A percentile compares a stretch with the other conserved stretches of the same genome.
Conservation (phyloP, 805 yeast species). For the Barnettozyma vustinii region DNA sequence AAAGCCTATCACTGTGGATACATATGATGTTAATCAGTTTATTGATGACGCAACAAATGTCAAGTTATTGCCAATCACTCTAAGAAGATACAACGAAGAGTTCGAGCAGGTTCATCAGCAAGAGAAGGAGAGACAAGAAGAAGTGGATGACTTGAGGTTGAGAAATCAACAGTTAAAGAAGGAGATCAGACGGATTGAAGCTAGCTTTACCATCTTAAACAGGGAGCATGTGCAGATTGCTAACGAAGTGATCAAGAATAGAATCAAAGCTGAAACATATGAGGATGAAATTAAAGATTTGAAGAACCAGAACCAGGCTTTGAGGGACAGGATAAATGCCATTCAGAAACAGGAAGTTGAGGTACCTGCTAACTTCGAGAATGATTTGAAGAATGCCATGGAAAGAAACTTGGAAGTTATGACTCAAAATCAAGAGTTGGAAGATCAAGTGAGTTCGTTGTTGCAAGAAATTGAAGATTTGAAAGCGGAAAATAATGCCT, state of each 20-base stretch:
- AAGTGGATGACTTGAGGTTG: constrained; percentile 61
- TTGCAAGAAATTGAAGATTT: constrained; percentile 37
- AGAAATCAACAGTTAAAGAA: constrained; percentile 69
- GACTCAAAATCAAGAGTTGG: constrained; percentile 53
- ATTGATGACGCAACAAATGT: constrained; percentile 76
- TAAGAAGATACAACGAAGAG: constrained; percentile 68
- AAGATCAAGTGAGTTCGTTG: constrained; percentile 42
- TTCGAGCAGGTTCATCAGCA: constrained; percentile 73
- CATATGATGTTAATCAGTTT: constrained; percentile 65
- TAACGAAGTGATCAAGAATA: constrained; percentile 77
- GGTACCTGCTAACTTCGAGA: constrained; percentile 36
- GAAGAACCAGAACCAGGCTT: constrained; percentile 39
- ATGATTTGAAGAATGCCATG: constrained; percentile 55
- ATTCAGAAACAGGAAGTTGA: constrained; percentile 29
- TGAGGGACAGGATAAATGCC: constrained; percentile 32
- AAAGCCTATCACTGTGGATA: constrained; percentile 21
- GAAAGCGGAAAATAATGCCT: constrained; percentile 16
- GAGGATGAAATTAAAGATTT: constrained; percentile 70
- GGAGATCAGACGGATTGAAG: constrained; percentile 69
- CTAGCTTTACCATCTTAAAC: constrained; percentile 61
- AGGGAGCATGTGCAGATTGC: constrained; percentile 83
- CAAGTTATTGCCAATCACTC: constrained; percentile 63
- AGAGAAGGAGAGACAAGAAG: constrained; percentile 55
- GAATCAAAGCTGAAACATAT: constrained; percentile 69
- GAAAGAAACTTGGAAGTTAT: constrained; percentile 60